Percentiles rank a stretch among this genome's conserved stretches.
phyloP scores from a whole-genome alignment of 306 rosid species.

The Abrus precatorius region DNA sequence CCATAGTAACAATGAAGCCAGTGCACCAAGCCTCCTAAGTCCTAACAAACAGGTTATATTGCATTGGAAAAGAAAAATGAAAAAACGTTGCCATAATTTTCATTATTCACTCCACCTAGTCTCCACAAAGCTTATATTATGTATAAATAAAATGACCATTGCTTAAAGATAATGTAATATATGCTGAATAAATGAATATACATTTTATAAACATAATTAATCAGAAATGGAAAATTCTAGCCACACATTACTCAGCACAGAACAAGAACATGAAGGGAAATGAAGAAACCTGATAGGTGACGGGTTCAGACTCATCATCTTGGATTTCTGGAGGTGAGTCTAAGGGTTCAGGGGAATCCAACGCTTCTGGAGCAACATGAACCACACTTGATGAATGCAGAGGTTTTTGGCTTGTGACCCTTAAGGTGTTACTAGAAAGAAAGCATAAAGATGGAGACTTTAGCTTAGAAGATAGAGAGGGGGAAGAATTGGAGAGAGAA shows the following conservation, averaged over 20 bases:
- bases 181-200: neutral
- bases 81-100: neutral
- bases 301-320: conserved; percentile 52
- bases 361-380: conserved; percentile 76
- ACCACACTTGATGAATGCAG: conserved; percentile 58
- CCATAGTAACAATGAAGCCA: neutral
- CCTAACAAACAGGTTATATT: neutral
- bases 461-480: conserved; percentile 54
- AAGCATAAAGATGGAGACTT: conserved; percentile 49
- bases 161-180: neutral
- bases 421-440: conserved; percentile 49
- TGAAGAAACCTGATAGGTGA: conserved; percentile 59
- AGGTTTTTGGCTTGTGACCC: conserved; percentile 55
- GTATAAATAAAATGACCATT: neutral
- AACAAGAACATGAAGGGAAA: conserved; percentile 2
- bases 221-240: neutral
- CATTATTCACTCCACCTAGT: neutral
- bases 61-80: neutral
- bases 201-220: conserved; percentile 12
- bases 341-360: conserved; percentile 59
- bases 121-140: neutral
- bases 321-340: conserved; percentile 58
- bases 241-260: conserved; percentile 10
- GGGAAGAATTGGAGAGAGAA: conserved; percentile 58
- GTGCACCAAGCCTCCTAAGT: neutral